These are phyloP conservation scores for Aspergillus tubingensis DNA, from an alignment of 2,329 filamentous ascomycete genomes.

Conservation along the genomic window DNA sequence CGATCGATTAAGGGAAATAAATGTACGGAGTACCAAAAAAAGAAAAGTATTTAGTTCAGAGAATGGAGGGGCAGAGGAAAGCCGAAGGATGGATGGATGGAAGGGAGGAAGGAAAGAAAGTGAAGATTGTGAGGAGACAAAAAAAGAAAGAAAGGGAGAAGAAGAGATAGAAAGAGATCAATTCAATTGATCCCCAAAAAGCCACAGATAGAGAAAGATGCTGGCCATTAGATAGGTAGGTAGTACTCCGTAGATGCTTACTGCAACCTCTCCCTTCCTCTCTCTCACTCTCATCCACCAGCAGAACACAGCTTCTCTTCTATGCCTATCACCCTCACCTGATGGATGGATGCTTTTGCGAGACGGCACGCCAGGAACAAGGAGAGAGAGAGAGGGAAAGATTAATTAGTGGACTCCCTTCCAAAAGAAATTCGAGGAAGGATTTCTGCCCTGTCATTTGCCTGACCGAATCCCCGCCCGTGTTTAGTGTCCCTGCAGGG, in stretches of 20 bases:
- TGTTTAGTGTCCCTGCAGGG: slow-evolving; percentile 6
- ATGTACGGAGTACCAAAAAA: neutral
- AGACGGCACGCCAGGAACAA: neutral
- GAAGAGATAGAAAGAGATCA: neutral
- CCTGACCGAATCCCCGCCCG: slow-evolving; percentile 1
- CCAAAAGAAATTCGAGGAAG: slow-evolving; percentile 4
- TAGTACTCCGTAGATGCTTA: no score
- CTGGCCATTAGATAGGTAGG: neutral
- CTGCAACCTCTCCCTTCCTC: neutral
- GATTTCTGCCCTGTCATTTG: neutral
- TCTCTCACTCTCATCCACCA: neutral
- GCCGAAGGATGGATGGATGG: neutral
- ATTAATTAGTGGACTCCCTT: slow-evolving; percentile 6
- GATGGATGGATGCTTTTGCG: neutral
- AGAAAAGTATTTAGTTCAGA: neutral
- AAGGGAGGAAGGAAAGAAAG: neutral
- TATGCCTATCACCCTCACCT: neutral
- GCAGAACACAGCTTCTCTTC: neutral
- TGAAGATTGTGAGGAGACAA: neutral
- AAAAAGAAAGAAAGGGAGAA: neutral
- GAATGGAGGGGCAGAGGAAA: no score
- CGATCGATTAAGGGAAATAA: neutral
- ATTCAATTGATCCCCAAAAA: neutral
- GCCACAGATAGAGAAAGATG: neutral
- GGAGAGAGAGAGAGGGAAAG: slow-evolving; percentile 1